Base-by-base conservation (phyloP, 768 basidiomycete species). In the Mycena sanguinolenta region DNA sequence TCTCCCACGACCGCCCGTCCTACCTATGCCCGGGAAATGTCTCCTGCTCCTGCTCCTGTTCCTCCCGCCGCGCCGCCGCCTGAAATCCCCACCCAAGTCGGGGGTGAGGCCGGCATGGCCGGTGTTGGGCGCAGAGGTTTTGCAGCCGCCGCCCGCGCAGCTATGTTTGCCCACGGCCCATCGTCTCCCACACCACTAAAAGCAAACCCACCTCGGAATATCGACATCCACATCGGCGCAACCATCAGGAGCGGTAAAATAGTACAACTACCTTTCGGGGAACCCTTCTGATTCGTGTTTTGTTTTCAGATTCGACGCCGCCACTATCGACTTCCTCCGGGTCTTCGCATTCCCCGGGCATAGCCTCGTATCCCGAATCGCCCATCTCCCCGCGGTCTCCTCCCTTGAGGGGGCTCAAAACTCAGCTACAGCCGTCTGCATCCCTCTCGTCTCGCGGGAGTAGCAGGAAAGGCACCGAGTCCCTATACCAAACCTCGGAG, bases 51-150 rank as follows among this genome's bases (percentile, higher is more conserved):
- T n/a, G n/a, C n/a, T n/a, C n/a, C n/a, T n/a, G n/a, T n/a, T n/a
- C n/a, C 75, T 36, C 71, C 75, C 30, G 63, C 76, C 17, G 50
- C 46, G 67, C 71, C 57, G 53, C 36, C 70, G 42, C 60, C 63
- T 38, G 67, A 70, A 2, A 63, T 91, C 12, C 88, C 93, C 75
- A 94, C 93, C n/a, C 89, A 91, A 77, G 85, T 76, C 3, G 93
- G 93, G 4, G 93, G 93, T 9, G 89, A 85, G 62, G 93, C 93
- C 12, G 93, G 93, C 0, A 96, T 97, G 95, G 95, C 95, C 0
- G 95, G 95, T 12, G 95, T 97, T 9, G 95, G 95, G 10, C 84
- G 95, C 69, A 83, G 95, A 73, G 95, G 94, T 0, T 96, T 96
- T 68, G 91, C 90, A 0, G 93, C 95, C 21, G 93, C 89, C 13